phyloP scores from a whole-genome alignment of 129 eudicot genomes.

The Logfia minima region DNA sequence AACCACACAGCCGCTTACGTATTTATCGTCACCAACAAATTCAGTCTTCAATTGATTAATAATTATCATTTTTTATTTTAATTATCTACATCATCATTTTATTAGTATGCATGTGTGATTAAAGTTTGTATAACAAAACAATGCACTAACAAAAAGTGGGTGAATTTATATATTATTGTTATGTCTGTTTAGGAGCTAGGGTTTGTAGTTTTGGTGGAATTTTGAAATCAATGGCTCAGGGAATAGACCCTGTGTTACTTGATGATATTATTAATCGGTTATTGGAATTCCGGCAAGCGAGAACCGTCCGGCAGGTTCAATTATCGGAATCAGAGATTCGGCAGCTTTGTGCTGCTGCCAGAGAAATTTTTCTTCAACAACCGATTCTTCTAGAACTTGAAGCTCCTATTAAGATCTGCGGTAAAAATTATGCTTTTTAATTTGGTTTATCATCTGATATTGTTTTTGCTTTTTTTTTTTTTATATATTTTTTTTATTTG shows the following conservation, averaged over 20 bases:
- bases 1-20: constrained; percentile 34
- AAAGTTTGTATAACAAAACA: background rate
- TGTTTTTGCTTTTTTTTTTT: no score
- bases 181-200: constrained; percentile 25
- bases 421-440: constrained; percentile 26
- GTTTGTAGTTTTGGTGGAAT: constrained; percentile 31
- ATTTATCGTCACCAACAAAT: constrained; percentile 40
- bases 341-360: constrained; percentile 48
- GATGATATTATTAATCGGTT: constrained; percentile 67
- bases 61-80: background rate
- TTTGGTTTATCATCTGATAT: background rate
- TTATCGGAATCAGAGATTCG: constrained; percentile 73
- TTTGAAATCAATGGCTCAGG: constrained; percentile 45
- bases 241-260: constrained; percentile 52
- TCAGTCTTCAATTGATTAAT: background rate
- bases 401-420: constrained; percentile 84
- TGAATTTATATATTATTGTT: constrained; percentile 10
- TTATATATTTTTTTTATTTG: no score
- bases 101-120: background rate
- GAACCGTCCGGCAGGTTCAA: constrained; percentile 65
- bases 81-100: background rate
- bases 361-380: constrained; percentile 69
- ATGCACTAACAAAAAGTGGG: constrained; percentile 14
- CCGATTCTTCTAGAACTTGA: constrained; percentile 78
- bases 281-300: constrained; percentile 60